Evolutionary conservation across 1,284 basidiomycete species (phyloP), one percentile per base, ranked within the genome.

Genomic region (Leucoagaricus sp.): DNA sequence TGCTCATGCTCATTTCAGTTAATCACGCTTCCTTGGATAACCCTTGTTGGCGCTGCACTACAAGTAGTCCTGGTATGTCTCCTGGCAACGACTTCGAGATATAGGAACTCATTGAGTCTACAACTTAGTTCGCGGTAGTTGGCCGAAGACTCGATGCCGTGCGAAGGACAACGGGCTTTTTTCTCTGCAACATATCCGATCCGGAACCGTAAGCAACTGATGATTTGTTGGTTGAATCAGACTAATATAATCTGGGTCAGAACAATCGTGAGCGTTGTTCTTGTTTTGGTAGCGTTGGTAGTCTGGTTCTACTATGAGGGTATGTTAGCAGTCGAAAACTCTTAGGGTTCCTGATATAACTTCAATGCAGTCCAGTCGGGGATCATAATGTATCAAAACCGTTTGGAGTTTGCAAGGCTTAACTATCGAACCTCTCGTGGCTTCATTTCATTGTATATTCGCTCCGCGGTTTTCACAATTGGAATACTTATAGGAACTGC

Each of bases 361-460:
- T 15, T 21, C 28, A 4, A 15, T 12, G 13, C 29, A 56, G 54
- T 56, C 25, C 47, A 45, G 29, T 25, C 26, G 6, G 54, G 54
- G 10, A 36, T 56, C n/a, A 56, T 56, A 6, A 19, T 56, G 54
- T 50, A 45, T 15, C 40, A 36, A 29, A 56, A 45, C n/a, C 54
- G 54, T 25, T n/a, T 19, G 25, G 54, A 56, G 21, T 56, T 50
- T 41, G 41, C 23, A 25, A 26, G 23, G 9, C 8, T 56, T n/a
- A 56, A 50, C 21, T 56, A 56, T 15, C 42, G 36, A 21, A 33
- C 48, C 2, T 34, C 48, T 19, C 38, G 7, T 4, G 10, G 25
- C 12, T 56, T 25, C 31, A 2, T 56, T 3, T 56, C 54, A 4
- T 29, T 50, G 21, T 56, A 56, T 17, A 56, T 56, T 36, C 54